Percentiles rank a stretch among this genome's conserved stretches.
Conservation (phyloP, 495 filamentous ascomycete genomes). For the Immersiella caudata region DNA sequence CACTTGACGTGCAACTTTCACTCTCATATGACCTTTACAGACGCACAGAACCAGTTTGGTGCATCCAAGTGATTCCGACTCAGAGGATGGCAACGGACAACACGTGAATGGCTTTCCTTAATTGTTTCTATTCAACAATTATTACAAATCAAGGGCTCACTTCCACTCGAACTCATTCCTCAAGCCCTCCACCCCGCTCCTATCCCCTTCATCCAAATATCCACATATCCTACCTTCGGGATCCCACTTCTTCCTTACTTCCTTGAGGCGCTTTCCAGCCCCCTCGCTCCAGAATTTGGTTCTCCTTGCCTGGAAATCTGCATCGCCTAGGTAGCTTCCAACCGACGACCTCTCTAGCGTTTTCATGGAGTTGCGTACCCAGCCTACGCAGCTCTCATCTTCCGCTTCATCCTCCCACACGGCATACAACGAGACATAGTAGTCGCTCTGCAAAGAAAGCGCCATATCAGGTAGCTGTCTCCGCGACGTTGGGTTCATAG, state of each 20-base stretch:
- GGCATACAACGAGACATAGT: conserved; percentile 57
- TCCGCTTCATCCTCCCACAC: conserved; percentile 53
- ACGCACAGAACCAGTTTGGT: too few species aligned
- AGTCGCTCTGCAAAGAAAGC: conserved; percentile 54
- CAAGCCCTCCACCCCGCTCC: conserved; percentile 36
- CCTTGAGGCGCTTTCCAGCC: conserved; percentile 37
- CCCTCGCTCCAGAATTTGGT: conserved; percentile 51
- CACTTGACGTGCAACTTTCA: too few species aligned
- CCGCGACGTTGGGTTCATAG: conserved; percentile 50
- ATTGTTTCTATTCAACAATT: too few species aligned
- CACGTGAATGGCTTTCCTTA: too few species aligned
- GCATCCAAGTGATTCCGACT: too few species aligned
- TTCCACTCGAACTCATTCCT: conserved; percentile 33
- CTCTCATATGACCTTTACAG: too few species aligned
- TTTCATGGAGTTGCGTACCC: conserved; percentile 47
- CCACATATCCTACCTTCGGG: conserved; percentile 45
- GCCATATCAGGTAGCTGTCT: conserved; percentile 51
- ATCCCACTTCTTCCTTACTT: conserved; percentile 51
- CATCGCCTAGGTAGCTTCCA: conserved; percentile 57
- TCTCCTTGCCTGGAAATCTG: conserved; percentile 50
- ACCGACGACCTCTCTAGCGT: conserved; percentile 39
- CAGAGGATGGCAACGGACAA: too few species aligned
- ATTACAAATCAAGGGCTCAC: background rate
- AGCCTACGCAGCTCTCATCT: conserved; percentile 43
- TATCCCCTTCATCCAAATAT: conserved; percentile 46